phyloP scores from a whole-genome alignment of 352 stramenopile genomes.

The Pythium sukuiense region DNA sequence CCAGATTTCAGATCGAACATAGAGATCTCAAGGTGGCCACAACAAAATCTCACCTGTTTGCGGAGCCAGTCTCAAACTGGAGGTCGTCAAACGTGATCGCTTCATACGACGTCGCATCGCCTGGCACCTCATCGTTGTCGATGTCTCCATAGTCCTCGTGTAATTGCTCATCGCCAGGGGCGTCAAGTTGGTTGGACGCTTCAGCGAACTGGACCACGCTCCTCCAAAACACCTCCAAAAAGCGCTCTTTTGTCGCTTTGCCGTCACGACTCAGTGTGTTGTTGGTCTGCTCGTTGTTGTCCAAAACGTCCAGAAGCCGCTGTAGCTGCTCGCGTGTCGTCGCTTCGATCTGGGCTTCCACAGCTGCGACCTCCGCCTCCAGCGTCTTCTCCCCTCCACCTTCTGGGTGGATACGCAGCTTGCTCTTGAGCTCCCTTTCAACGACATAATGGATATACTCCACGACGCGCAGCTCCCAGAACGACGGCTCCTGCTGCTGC shows the following conservation, averaged over 20 bases:
- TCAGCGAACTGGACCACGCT: neutral
- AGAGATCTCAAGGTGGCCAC: too few relatives aligned
- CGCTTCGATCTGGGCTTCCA: neutral
- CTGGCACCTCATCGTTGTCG: neutral
- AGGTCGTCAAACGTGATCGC: slow-evolving; percentile 28
- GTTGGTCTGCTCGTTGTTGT: neutral
- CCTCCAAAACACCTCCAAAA: slow-evolving; percentile 14
- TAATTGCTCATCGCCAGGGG: neutral
- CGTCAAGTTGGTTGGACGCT: neutral
- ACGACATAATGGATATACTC: slow-evolving; percentile 34
- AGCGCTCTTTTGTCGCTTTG: neutral
- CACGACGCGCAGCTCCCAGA: slow-evolving; percentile 57
- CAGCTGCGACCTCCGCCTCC: neutral
- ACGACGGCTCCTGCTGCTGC: slow-evolving; percentile 38
- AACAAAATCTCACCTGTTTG: slow-evolving; percentile 12
- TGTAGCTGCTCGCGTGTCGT: neutral
- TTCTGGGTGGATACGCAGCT: neutral
- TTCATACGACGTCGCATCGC: slow-evolving; percentile 20
- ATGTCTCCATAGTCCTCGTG: neutral
- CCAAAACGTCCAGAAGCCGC: neutral
- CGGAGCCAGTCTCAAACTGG: slow-evolving; percentile 14
- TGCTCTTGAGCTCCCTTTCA: slow-evolving; percentile 20
- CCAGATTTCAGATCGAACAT: neutral
- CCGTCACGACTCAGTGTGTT: neutral
- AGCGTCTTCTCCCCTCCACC: neutral